Conservation (phyloP, 805 yeast species). For the Wickerhamomyces bovis region DNA sequence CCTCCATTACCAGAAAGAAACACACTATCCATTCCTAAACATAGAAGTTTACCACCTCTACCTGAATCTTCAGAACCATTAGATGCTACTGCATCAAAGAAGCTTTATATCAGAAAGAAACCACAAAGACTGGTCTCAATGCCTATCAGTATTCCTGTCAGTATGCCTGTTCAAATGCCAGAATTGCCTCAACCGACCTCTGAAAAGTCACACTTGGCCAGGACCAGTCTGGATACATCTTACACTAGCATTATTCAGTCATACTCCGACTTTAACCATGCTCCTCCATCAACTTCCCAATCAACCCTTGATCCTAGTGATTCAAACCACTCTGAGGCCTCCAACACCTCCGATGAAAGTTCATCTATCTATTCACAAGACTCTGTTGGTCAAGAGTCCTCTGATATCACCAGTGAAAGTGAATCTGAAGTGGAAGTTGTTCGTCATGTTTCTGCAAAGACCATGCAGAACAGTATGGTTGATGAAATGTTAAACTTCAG, state of each 20-base stretch:
- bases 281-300: neutral
- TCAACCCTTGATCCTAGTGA: neutral
- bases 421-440: neutral
- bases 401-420: neutral
- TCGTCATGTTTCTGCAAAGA: neutral
- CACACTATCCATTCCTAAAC: neutral
- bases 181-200: neutral
- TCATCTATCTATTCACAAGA: neutral
- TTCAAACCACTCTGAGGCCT: neutral
- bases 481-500: neutral
- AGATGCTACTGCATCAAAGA: neutral
- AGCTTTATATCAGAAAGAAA: neutral
- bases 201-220: neutral
- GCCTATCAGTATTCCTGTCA: neutral
- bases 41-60: neutral
- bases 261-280: neutral
- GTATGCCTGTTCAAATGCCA: neutral
- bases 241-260: slow-evolving; percentile 7
- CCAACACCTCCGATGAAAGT: neutral
- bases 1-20: neutral
- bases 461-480: neutral
- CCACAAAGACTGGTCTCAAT: slow-evolving; percentile 2
- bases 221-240: slow-evolving; percentile 1
- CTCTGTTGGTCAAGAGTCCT: neutral
- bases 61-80: neutral